Base-by-base conservation (phyloP, 306 rosid species). In the Geum urbanum region DNA sequence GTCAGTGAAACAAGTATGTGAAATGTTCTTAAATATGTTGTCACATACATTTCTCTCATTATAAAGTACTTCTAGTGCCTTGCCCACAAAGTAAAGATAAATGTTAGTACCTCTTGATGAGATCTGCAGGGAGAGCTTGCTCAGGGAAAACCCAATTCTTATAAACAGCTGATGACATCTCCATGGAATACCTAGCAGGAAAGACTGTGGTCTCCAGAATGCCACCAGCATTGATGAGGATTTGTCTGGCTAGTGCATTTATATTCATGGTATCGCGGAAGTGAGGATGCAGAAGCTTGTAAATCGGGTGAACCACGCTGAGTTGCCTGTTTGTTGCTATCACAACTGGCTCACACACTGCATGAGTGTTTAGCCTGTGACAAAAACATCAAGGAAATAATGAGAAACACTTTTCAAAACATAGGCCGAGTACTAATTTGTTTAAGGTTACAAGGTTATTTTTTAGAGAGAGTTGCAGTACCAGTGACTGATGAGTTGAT, bases 401-500 rank as follows among this genome's bases (percentile, higher is more conserved):
- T 60, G 24, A 73, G n/a, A 53, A 35, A 51, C 5, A 6, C 40
- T 60, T 55, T 14, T 18, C 56, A 20, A 63, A 7, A 4, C 53
- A 27, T 5, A 59, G 4, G 46, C 60, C 13, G 7, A 62, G 27
- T 24, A 24, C 27, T 24, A 24, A n/a, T 67, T 11, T 5, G 20
- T 55, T 0, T 46, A 0, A 65, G 44, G 9, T 9, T 74, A 2
- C 2, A 24, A 24, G 27, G 27, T 24, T 24, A 24, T 24, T 24
- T 20, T n/a, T 55, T 40, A n/a, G 51, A 7, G 54, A 48, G 19
- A 41, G 12, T 71, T 24, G 27, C 27, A 65, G 5, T 86, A 89
- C 92, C 91, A 87, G 50, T 84, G 94, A 55, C 91, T 87, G 44
- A 90, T 72, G 50, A 90, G 91, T 67, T 90, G 91, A 80, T 90